Base-by-base conservation (phyloP, 805 yeast species). In the Metschnikowia santaceciliae region DNA sequence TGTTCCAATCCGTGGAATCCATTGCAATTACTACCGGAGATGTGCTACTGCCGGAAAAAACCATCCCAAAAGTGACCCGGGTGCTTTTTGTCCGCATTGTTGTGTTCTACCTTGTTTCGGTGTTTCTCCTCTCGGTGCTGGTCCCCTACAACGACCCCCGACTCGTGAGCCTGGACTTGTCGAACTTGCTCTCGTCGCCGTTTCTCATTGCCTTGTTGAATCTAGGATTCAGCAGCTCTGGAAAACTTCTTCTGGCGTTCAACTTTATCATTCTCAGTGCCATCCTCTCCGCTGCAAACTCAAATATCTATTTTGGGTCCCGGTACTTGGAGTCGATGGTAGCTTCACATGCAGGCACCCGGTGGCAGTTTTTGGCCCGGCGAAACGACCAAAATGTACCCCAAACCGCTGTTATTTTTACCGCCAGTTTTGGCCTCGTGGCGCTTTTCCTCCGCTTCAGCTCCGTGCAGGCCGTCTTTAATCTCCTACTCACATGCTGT, bases 261-360 rank as follows among this genome's bases (percentile, higher is more conserved):
- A 62, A 62, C 49, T 46, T 58, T 11, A 58, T 63, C 20, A 56
- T 63, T 13, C 47, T 62, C n/a, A 42, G 56, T 11, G 60, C 65
- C 14, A 56, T 63, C 26, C 30, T 63, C 19, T 61, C 65, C 14
- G 68, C 68, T 2, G 68, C 68, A 19, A 63, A 63, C 50, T 62
- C 67, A n/a, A 64, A 63, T 39, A 56, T 64, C 2, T 64, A 63
- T 49, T 62, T 63, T 48, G 68, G 69, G 1, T 60, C 65, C 17
- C 37, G 67, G 32, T 61, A 61, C 41, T 52, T 65, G 14, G 47
- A 57, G 15, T 53, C 65, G 7, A 55, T 63, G 45, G 54, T 52
- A 4, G 49, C 50, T 30, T 41, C 57, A 6, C 54, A 48, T 17
- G 50, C 40, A 1, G 22, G 20, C 15, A 19, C 50, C 2, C 4